Conservation (phyloP, 768 basidiomycete species). For the Hypholoma sublateritium region DNA sequence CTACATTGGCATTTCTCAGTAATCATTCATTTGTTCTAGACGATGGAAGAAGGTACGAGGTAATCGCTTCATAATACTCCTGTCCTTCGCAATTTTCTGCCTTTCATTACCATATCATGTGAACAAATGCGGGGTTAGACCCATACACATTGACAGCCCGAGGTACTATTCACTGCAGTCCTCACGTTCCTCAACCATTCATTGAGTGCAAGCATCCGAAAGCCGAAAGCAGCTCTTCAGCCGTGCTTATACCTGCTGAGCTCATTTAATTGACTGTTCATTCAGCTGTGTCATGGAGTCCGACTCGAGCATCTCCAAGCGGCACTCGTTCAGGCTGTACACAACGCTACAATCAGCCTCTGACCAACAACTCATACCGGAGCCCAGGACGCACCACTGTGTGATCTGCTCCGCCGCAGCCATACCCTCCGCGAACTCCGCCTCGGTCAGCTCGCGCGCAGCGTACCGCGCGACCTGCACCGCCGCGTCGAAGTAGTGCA, state of each 20-base stretch:
- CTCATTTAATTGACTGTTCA: constrained; percentile 3
- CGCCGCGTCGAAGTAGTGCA: constrained; percentile 78
- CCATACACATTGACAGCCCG: too few relatives aligned
- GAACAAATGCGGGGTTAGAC: too few relatives aligned
- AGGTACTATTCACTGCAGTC: too few relatives aligned
- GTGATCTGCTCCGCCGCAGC: constrained; percentile 61
- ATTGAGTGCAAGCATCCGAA: too few relatives aligned
- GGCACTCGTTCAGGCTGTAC: constrained; percentile 63
- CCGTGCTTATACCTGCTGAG: neutral
- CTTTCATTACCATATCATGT: too few relatives aligned
- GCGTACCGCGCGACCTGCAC: constrained; percentile 71
- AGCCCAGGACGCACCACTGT: constrained; percentile 45
- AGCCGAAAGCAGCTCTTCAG: neutral
- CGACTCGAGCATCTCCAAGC: constrained; percentile 59
- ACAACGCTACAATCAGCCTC: neutral
- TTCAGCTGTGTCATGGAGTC: constrained; percentile 39
- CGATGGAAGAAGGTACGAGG: too few relatives aligned
- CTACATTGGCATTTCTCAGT: too few relatives aligned
- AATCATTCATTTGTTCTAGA: too few relatives aligned
- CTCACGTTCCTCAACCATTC: too few relatives aligned
- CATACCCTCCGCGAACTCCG: constrained; percentile 66
- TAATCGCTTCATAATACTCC: too few relatives aligned
- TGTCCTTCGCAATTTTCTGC: too few relatives aligned
- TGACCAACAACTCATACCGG: neutral
- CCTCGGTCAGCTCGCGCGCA: constrained; percentile 58